Percentiles rank a stretch among this genome's conserved stretches.
Evolutionary conservation across 2,329 filamentous ascomycete genomes (phyloP).

Genomic region (Pseudogymnoascus sp.): DNA sequence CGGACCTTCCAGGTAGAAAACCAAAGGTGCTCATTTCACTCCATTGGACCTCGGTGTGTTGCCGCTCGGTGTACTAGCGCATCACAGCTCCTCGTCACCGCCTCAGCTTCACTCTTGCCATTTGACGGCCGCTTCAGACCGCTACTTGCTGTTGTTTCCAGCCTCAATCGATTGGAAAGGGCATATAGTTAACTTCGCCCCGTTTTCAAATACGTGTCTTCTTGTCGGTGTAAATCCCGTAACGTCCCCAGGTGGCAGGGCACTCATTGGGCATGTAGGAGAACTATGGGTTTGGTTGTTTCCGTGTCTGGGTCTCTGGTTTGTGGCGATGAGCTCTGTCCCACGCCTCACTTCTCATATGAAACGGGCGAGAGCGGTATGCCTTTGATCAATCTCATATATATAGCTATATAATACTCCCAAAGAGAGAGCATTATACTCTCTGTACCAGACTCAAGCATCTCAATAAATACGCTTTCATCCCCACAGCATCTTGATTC

Average conservation of each 20-base stretch:
- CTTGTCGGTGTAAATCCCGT: not conserved
- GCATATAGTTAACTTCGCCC: not conserved
- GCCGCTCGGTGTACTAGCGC: not conserved
- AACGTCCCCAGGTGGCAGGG: not conserved
- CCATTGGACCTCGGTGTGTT: not conserved
- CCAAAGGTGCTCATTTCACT: not conserved
- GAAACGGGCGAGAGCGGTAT: not conserved
- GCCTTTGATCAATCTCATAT: not conserved
- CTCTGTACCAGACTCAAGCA: not conserved
- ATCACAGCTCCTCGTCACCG: not conserved
- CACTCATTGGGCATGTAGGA: not conserved
- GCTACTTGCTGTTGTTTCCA: not conserved
- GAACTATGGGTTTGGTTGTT: not conserved
- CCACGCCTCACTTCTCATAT: not conserved
- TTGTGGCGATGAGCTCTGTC: not conserved
- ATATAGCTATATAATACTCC: not conserved
- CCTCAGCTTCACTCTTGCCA: not conserved
- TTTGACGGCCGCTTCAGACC: not conserved
- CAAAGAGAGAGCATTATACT: not conserved
- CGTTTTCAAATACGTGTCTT: not conserved
- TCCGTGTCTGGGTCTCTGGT: not conserved
- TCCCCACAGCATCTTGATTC: not conserved
- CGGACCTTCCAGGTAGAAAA: not conserved
- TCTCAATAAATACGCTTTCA: not conserved
- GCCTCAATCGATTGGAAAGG: not conserved